Percentiles rank a stretch among this genome's conserved stretches.
These are phyloP conservation scores for Aspergillus steynii DNA, from an alignment of 495 filamentous ascomycete genomes.

Conservation along the genomic window DNA sequence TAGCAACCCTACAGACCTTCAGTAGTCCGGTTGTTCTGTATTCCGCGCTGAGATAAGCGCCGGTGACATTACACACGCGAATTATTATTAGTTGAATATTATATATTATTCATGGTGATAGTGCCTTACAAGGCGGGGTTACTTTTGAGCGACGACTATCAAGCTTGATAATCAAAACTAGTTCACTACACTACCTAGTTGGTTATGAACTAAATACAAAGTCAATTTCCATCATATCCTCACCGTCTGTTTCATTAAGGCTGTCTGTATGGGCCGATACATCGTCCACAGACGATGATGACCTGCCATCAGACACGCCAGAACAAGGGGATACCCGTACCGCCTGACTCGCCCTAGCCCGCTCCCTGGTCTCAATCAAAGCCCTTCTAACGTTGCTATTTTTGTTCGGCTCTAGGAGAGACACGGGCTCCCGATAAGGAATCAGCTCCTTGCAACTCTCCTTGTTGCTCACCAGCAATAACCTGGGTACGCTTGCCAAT, in stretches of 20 bases:
- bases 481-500: constrained; percentile 68
- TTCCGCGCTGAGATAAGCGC: too few species aligned
- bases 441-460: constrained; percentile 59
- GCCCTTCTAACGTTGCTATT: constrained; percentile 78
- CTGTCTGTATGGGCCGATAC: not conserved
- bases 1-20: too few species aligned
- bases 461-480: constrained; percentile 55
- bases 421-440: constrained; percentile 59
- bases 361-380: constrained; percentile 76
- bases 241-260: not conserved
- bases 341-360: constrained; percentile 38
- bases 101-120: too few species aligned
- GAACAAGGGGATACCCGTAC: not conserved
- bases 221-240: not conserved
- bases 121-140: too few species aligned
- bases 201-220: not conserved
- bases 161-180: too few species aligned
- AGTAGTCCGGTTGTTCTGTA: too few species aligned
- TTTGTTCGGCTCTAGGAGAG: constrained; percentile 72
- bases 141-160: too few species aligned
- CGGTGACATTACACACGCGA: too few species aligned
- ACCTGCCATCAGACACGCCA: not conserved
- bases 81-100: too few species aligned
- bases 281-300: not conserved
- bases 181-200: too few species aligned